Conservation (phyloP, 2,329 filamentous ascomycete species). For the Exophiala aquamarina region DNA sequence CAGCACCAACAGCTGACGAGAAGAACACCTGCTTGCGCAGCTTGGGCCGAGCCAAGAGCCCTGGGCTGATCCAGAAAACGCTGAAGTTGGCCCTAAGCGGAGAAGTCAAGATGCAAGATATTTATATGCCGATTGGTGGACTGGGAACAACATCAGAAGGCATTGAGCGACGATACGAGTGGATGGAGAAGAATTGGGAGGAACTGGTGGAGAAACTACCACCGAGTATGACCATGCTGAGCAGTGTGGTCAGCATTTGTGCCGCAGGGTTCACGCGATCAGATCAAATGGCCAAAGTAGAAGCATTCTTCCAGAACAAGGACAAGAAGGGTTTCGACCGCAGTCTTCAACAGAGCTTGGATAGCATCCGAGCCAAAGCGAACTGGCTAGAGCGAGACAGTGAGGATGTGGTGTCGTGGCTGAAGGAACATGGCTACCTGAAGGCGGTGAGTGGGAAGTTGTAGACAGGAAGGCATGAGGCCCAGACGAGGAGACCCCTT, state of each 20-base stretch:
- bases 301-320: conserved; percentile 77
- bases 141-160: conserved; percentile 76
- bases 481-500: no score
- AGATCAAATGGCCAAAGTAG: conserved; percentile 72
- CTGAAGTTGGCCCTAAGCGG: conserved; percentile 72
- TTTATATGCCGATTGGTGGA: conserved; percentile 82
- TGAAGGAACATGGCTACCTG: conserved; percentile 64
- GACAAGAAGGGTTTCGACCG: conserved; percentile 87
- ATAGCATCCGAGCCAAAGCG: conserved; percentile 80
- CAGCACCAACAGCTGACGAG: conserved; percentile 77
- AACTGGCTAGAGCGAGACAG: conserved; percentile 76
- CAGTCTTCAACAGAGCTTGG: conserved; percentile 83
- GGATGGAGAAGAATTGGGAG: conserved; percentile 89
- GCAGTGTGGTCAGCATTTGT: conserved; percentile 77
- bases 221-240: conserved; percentile 82
- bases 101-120: conserved; percentile 90
- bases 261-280: conserved; percentile 76
- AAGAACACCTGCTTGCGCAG: conserved; percentile 86
- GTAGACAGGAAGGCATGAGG: neutral
- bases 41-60: conserved; percentile 74
- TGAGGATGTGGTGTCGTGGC: conserved; percentile 72
- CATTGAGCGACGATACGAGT: conserved; percentile 76
- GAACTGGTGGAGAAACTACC: conserved; percentile 76
- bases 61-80: conserved; percentile 78
- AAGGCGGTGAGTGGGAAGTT: conserved; percentile 12